Conservation (phyloP, 345 rosid genomes). For the Angophora floribunda region DNA sequence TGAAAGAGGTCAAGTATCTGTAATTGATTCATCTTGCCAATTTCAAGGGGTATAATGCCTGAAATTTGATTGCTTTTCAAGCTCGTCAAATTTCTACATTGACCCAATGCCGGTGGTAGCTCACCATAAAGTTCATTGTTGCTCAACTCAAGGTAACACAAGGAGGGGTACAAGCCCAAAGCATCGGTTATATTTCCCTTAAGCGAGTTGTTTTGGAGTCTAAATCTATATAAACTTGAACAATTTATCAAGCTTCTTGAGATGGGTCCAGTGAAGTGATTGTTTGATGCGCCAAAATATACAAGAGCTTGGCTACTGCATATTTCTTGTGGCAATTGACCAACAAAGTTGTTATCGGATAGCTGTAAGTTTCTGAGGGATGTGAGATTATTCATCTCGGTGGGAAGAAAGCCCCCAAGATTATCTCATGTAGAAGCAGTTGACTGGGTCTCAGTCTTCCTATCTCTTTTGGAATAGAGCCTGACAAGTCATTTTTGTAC, state of each 20-base stretch:
- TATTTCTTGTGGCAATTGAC: background rate
- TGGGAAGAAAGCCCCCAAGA: background rate
- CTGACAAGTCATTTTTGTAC: background rate
- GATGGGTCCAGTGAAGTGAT: background rate
- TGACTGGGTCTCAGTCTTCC: background rate
- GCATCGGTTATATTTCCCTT: background rate
- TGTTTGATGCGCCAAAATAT: background rate
- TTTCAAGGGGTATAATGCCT: background rate
- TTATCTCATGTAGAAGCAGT: background rate
- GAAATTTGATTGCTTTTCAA: background rate
- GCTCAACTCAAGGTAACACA: background rate
- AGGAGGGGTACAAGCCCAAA: background rate
- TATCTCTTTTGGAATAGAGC: background rate
- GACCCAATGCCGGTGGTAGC: background rate
- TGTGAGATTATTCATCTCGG: background rate
- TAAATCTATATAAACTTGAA: background rate
- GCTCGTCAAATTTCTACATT: background rate
- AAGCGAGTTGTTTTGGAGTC: background rate
- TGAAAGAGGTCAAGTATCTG: background rate
- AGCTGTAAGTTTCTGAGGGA: background rate
- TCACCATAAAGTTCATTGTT: background rate
- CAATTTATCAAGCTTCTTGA: conserved; percentile 3
- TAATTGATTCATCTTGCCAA: background rate
- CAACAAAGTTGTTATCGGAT: background rate
- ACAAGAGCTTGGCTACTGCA: background rate